Percentiles rank a stretch among this genome's conserved stretches.
Evolutionary conservation across 2,329 filamentous ascomycete genomes (phyloP).

Genomic region (Pseudogymnoascus sp.): DNA sequence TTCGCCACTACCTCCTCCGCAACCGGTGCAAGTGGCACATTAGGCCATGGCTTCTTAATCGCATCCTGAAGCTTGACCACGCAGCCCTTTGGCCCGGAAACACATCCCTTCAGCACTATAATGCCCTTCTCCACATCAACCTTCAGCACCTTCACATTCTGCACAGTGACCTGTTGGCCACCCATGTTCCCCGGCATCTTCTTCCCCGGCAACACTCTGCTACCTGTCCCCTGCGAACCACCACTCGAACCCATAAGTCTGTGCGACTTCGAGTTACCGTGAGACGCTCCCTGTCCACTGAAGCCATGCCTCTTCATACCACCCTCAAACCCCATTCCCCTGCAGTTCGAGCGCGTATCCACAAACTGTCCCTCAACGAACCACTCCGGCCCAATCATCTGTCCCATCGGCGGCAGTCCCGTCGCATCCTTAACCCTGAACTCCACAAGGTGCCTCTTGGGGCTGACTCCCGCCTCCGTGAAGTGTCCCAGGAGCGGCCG

Average conservation of each 20-base stretch:
- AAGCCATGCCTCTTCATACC: conserved; percentile 97
- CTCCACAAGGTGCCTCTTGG: conserved; percentile 76
- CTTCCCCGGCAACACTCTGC: conserved; percentile 88
- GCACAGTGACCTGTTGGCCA: conserved; percentile 74
- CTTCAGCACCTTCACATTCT: conserved; percentile 84
- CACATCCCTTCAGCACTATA: conserved; percentile 75
- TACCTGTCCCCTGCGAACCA: conserved; percentile 84
- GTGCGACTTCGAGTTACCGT: conserved; percentile 94
- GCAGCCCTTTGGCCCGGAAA: conserved; percentile 81
- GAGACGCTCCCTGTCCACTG: conserved; percentile 76
- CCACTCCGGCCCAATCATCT: conserved; percentile 74
- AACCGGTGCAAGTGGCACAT: conserved; percentile 43
- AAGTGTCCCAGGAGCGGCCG: conserved; percentile 82
- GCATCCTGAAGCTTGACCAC: conserved; percentile 83
- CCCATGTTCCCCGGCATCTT: conserved; percentile 98
- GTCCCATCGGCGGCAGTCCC: conserved; percentile 68
- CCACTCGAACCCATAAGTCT: conserved; percentile 84
- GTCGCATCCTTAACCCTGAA: conserved; percentile 70
- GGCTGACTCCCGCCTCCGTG: conserved; percentile 68
- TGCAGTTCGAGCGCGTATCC: conserved; percentile 68
- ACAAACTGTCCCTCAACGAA: conserved; percentile 86
- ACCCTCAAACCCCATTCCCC: conserved; percentile 90
- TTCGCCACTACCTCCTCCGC: conserved; percentile 38
- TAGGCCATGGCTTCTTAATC: conserved; percentile 72
- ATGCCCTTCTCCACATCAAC: conserved; percentile 81